Percentiles rank a stretch among this genome's conserved stretches.
phyloP scores from a whole-genome alignment of 192 early-diverging fungal genomes.

The Gigaspora rosea region DNA sequence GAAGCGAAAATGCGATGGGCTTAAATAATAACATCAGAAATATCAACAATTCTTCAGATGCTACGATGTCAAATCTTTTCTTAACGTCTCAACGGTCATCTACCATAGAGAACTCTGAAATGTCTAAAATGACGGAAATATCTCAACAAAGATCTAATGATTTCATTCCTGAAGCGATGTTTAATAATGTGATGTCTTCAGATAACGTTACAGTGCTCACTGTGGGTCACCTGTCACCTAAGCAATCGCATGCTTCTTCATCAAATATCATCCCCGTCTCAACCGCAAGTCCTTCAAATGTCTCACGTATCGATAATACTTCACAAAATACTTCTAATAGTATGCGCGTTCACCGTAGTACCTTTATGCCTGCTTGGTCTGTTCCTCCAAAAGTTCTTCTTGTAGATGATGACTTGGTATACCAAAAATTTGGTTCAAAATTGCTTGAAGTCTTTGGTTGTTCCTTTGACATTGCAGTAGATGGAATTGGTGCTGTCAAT shows the following conservation, averaged over 20 bases:
- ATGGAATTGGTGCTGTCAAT: slow-evolving; percentile 68
- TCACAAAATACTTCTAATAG: slow-evolving; percentile 26
- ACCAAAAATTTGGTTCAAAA: slow-evolving; percentile 52
- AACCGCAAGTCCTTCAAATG: slow-evolving; percentile 22
- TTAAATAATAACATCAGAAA: too few relatives aligned
- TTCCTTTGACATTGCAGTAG: slow-evolving; percentile 65
- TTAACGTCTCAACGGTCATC: too few relatives aligned
- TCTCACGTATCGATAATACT: slow-evolving; percentile 20
- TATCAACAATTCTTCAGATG: too few relatives aligned
- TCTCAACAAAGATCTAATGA: not conserved
- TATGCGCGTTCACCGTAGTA: slow-evolving; percentile 34
- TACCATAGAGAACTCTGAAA: too few relatives aligned
- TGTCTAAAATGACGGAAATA: too few relatives aligned
- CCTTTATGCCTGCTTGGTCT: slow-evolving; percentile 46
- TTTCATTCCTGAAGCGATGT: not conserved
- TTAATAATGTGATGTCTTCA: not conserved
- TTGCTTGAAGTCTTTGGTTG: slow-evolving; percentile 69
- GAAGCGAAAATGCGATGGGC: too few relatives aligned
- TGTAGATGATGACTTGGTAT: slow-evolving; percentile 71
- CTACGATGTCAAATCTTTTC: too few relatives aligned
- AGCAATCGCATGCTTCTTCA: slow-evolving; percentile 16
- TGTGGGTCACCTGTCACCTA: slow-evolving; percentile 35
- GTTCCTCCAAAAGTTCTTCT: slow-evolving; percentile 64
- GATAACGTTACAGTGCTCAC: slow-evolving; percentile 29
- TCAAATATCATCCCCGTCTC: not conserved